A percentile compares a stretch with the other conserved stretches of the same genome.
These are phyloP conservation scores for Chrysoporthe deuterocubensis DNA, from an alignment of 2,329 filamentous ascomycete genomes.

Conservation along the genomic window DNA sequence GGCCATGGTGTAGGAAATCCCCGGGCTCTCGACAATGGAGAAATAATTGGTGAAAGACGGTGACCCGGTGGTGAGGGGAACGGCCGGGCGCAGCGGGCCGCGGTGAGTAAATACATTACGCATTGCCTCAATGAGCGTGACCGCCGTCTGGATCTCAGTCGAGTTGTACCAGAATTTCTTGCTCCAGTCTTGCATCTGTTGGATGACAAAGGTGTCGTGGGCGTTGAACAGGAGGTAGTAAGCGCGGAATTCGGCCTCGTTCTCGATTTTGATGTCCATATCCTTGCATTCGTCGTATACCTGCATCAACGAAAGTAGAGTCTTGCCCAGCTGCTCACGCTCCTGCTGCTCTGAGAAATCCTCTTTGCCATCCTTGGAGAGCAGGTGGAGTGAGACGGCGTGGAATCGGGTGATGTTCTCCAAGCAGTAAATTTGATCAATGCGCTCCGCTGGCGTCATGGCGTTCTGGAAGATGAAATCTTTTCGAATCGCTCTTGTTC, in stretches of 20 bases:
- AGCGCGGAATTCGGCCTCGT: constrained; percentile 68
- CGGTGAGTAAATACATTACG: constrained; percentile 62
- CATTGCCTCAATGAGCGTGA: constrained; percentile 63
- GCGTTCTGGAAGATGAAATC: constrained; percentile 71
- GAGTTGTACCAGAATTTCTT: constrained; percentile 57
- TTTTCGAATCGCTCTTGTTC: constrained; percentile 68
- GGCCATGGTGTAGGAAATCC: constrained; percentile 70
- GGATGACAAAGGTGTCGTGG: constrained; percentile 60
- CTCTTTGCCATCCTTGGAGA: constrained; percentile 60
- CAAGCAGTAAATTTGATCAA: constrained; percentile 64
- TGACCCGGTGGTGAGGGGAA: constrained; percentile 52
- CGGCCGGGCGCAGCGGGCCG: constrained; percentile 58
- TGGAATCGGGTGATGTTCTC: constrained; percentile 71
- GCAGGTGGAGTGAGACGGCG: constrained; percentile 65
- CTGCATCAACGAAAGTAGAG: constrained; percentile 67
- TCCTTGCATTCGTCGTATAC: constrained; percentile 68
- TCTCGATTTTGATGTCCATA: constrained; percentile 61
- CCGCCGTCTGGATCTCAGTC: constrained; percentile 63
- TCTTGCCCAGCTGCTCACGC: constrained; percentile 68
- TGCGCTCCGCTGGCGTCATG: constrained; percentile 60
- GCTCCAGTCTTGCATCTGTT: constrained; percentile 61
- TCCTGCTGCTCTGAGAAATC: constrained; percentile 71
- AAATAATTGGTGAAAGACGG: constrained; percentile 61
- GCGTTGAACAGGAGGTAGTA: constrained; percentile 68
- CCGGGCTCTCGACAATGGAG: constrained; percentile 58